Evolutionary conservation across 495 filamentous ascomycete species (phyloP).

Genomic region (Hypoxylon lienhwacheense): DNA sequence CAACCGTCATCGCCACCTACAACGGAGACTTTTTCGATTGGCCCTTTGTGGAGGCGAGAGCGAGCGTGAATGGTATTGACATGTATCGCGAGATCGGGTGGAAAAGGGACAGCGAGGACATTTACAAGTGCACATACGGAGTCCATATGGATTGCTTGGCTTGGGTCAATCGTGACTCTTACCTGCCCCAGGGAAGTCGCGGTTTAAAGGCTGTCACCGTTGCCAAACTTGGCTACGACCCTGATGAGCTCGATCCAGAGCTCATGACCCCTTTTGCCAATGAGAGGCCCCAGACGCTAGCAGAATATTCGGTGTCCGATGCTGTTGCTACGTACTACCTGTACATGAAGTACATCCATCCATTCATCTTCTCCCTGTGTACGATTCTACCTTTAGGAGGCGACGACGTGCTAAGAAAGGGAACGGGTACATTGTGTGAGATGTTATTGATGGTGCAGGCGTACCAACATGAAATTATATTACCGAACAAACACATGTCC

Average conservation of each 20-base stretch:
- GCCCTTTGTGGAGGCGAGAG: conserved; percentile 94
- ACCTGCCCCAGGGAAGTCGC: conserved; percentile 94
- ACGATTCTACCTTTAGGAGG: conserved; percentile 93
- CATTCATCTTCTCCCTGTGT: conserved; percentile 97
- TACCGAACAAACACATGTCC: conserved; percentile 95
- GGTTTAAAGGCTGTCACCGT: conserved; percentile 97
- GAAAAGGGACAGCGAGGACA: conserved; percentile 89
- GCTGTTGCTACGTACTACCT: conserved; percentile 98
- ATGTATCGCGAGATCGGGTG: conserved; percentile 99
- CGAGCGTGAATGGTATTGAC: conserved; percentile 93
- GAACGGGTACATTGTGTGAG: conserved; percentile 96
- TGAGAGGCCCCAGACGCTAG: conserved; percentile 88
- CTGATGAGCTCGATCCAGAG: conserved; percentile 96
- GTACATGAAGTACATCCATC: conserved; percentile 99
- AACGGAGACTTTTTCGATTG: conserved; percentile 99
- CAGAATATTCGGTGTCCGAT: conserved; percentile 98
- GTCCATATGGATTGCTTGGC: conserved; percentile 99
- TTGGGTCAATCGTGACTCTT: conserved; percentile 99
- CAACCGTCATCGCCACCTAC: conserved; percentile 97
- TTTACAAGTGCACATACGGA: conserved; percentile 92
- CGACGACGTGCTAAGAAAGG: conserved; percentile 90
- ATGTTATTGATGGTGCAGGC: conserved; percentile 99
- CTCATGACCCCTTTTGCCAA: conserved; percentile 94
- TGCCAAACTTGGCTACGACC: conserved; percentile 96
- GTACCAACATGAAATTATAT: conserved; percentile 84